Percentiles rank a stretch among this genome's conserved stretches.
Conservation (phyloP, 2,329 filamentous ascomycete species). For the Cladosporium sp. region DNA sequence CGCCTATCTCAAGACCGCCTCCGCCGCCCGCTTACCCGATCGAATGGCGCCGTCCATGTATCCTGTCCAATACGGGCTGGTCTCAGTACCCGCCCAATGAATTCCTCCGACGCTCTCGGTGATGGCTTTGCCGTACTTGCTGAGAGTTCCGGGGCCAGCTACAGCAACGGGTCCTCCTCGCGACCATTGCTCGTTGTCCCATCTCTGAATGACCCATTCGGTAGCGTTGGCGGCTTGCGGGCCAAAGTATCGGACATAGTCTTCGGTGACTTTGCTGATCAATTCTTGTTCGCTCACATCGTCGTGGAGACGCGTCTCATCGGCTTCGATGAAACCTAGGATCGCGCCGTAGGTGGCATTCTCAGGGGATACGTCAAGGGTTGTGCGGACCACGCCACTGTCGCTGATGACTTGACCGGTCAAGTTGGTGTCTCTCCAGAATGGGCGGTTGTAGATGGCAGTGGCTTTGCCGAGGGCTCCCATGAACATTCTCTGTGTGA, state of each 20-base stretch:
- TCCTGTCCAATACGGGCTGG: constrained; percentile 27
- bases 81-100: constrained; percentile 32
- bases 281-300: constrained; percentile 26
- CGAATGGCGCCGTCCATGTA: constrained; percentile 34
- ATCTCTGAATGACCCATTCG: constrained; percentile 28
- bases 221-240: constrained; percentile 21
- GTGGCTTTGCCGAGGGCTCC: constrained; percentile 23
- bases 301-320: constrained; percentile 27
- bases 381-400: constrained; percentile 24
- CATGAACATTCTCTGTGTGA: constrained; percentile 22
- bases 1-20: constrained; percentile 4
- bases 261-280: constrained; percentile 18
- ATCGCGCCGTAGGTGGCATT: constrained; percentile 30
- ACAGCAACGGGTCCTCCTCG: constrained; percentile 31
- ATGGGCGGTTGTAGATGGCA: constrained; percentile 23
- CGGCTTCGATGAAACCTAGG: constrained; percentile 33
- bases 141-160: constrained; percentile 26
- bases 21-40: constrained; percentile 25
- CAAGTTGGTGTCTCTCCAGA: constrained; percentile 26
- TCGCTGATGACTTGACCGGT: constrained; percentile 28
- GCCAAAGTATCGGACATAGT: constrained; percentile 25
- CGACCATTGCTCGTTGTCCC: constrained; percentile 31
- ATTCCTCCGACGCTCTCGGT: constrained; percentile 23
- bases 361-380: constrained; percentile 27
- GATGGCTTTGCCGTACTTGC: constrained; percentile 25